Evolutionary conservation across 2,329 filamentous ascomycete genomes (phyloP).

Genomic region (Pyricularia sp.): DNA sequence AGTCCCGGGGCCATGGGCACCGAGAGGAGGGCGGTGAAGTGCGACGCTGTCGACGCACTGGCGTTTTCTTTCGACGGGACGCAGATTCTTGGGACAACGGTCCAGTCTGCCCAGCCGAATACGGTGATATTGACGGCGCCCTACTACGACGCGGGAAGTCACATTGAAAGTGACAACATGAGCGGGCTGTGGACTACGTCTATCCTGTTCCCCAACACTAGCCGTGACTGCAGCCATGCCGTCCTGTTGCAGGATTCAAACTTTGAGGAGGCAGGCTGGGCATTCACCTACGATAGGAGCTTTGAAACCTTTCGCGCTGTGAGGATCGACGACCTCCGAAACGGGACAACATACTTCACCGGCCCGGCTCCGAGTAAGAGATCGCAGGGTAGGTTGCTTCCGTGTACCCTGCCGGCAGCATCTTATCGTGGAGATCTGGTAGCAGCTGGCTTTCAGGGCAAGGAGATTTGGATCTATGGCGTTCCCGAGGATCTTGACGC

Average conservation of each 20-base stretch:
- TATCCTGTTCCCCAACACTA: constrained; percentile 76
- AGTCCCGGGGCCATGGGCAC: constrained; percentile 52
- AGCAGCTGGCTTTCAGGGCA: constrained; percentile 62
- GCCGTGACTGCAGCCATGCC: constrained; percentile 68
- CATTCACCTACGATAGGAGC: constrained; percentile 67
- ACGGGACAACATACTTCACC: constrained; percentile 72
- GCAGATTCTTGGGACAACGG: constrained; percentile 68
- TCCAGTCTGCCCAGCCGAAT: constrained; percentile 52
- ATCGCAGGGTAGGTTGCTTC: constrained; percentile 50
- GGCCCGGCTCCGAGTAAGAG: constrained; percentile 49
- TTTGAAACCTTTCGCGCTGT: constrained; percentile 73
- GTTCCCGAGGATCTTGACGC: constrained; percentile 65
- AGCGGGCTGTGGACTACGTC: constrained; percentile 78
- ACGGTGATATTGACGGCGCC: constrained; percentile 73
- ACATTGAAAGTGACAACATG: constrained; percentile 56
- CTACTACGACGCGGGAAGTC: constrained; percentile 64
- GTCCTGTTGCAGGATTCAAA: constrained; percentile 55
- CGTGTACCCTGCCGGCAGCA: constrained; percentile 59
- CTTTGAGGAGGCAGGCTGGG: constrained; percentile 61
- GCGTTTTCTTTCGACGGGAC: constrained; percentile 71
- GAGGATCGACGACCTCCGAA: constrained; percentile 62
- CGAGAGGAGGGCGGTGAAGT: constrained; percentile 69
- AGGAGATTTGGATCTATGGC: constrained; percentile 71
- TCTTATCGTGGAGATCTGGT: constrained; percentile 64
- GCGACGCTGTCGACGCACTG: constrained; percentile 63